Evolutionary conservation across 192 early-diverging fungal species (phyloP).

Genomic region (Coemansia sp.): DNA sequence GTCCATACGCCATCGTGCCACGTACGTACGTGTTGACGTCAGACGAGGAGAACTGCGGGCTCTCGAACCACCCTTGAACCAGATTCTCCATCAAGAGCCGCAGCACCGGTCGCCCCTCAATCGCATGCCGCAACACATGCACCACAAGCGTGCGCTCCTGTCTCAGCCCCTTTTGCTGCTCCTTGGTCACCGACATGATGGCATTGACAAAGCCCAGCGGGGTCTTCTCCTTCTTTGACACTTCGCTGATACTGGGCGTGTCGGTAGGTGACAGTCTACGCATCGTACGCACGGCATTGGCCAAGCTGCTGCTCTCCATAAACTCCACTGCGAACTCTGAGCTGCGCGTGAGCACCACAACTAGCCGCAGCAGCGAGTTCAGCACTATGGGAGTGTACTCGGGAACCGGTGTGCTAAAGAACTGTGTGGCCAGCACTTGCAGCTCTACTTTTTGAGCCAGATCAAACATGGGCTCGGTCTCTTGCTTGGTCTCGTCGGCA

Average conservation of each 20-base stretch:
- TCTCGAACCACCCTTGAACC: constrained; percentile 70
- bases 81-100: constrained; percentile 69
- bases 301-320: constrained; percentile 64
- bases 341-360: constrained; percentile 78
- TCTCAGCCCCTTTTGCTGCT: constrained; percentile 64
- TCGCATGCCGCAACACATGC: constrained; percentile 85
- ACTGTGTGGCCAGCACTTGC: constrained; percentile 26
- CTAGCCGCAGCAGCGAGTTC: constrained; percentile 73
- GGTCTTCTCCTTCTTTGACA: constrained; percentile 32
- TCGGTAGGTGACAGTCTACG: constrained; percentile 19
- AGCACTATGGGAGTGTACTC: constrained; percentile 21
- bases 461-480: constrained; percentile 29
- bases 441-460: constrained; percentile 22
- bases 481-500: neutral
- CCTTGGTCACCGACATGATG: constrained; percentile 61
- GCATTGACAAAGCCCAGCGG: constrained; percentile 47
- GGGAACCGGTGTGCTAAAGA: constrained; percentile 29
- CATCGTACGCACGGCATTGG: constrained; percentile 34
- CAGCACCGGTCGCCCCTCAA: constrained; percentile 70
- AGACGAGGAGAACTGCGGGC: constrained; percentile 61
- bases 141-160: constrained; percentile 76
- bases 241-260: constrained; percentile 19
- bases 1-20: constrained; percentile 52
- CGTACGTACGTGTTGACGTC: constrained; percentile 73
- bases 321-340: constrained; percentile 64